Percentiles rank a stretch among this genome's conserved stretches.
Evolutionary conservation across 208 protist genomes (phyloP).

Genomic region (Wallacemonas rigidus): DNA sequence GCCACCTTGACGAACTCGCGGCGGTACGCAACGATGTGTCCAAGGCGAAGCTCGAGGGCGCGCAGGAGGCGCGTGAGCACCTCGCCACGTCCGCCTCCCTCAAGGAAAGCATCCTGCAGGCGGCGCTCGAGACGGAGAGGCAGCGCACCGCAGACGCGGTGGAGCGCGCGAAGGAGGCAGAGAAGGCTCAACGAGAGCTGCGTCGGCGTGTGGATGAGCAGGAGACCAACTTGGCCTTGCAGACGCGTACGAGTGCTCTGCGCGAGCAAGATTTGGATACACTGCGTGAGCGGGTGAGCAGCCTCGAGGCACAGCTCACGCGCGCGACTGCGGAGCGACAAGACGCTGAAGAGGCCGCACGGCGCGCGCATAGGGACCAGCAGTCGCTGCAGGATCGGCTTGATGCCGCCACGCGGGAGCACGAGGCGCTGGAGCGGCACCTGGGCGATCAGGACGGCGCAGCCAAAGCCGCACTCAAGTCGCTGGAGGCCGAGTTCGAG

Average conservation of each 20-base stretch:
- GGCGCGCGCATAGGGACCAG: conserved; percentile 28
- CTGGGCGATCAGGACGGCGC: conserved; percentile 44
- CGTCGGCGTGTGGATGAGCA: conserved; percentile 15
- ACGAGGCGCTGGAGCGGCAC: conserved; percentile 35
- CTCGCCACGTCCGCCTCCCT: conserved; percentile 55
- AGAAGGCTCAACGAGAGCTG: conserved; percentile 17
- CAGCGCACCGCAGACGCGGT: conserved; percentile 27
- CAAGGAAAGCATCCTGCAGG: conserved; percentile 52
- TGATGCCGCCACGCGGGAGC: conserved; percentile 19
- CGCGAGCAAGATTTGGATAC: conserved; percentile 20
- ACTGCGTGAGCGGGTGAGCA: conserved; percentile 18
- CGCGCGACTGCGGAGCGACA: neutral
- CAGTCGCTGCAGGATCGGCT: conserved; percentile 28
- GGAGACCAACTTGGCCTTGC: conserved; percentile 5
- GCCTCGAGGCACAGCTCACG: conserved; percentile 19
- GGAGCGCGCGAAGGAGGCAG: conserved; percentile 8
- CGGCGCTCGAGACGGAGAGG: conserved; percentile 52
- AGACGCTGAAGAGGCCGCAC: conserved; percentile 30
- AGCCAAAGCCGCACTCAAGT: conserved; percentile 41
- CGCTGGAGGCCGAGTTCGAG: conserved; percentile 78
- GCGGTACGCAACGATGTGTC: conserved; percentile 49
- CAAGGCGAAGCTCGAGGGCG: conserved; percentile 39
- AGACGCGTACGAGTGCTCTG: neutral
- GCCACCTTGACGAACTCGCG: conserved; percentile 50
- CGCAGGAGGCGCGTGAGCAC: conserved; percentile 54